phyloP scores from a whole-genome alignment of 768 basidiomycete species.

The Panaeolus cyanescens region DNA sequence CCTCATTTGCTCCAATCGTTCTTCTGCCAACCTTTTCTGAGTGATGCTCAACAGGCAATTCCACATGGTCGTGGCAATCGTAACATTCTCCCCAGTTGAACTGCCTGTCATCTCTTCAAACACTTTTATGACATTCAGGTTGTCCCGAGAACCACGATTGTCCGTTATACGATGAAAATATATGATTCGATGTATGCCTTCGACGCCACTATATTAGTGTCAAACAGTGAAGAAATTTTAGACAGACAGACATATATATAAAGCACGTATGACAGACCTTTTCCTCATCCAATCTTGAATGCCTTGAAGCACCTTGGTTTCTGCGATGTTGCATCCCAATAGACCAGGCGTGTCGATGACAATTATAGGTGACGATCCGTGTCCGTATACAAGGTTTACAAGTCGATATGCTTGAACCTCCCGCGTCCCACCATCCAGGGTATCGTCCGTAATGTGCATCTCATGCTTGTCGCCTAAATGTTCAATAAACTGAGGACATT shows the following conservation, averaged over 20 bases:
- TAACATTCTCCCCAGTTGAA: neutral
- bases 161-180: neutral
- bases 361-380: neutral
- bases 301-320: neutral
- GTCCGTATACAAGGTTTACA: neutral
- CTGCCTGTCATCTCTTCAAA: neutral
- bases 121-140: neutral
- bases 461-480: neutral
- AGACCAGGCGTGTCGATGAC: neutral
- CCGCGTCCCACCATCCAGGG: neutral
- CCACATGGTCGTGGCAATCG: neutral
- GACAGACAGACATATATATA: too few species aligned
- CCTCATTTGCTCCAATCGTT: neutral
- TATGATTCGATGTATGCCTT: neutral
- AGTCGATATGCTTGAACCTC: neutral
- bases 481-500: neutral
- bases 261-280: neutral
- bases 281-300: neutral
- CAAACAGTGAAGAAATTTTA: too few species aligned
- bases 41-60: neutral
- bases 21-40: neutral
- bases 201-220: neutral
- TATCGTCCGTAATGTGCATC: neutral
- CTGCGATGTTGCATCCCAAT: neutral
- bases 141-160: neutral